Evolutionary conservation across 2,329 filamentous ascomycete genomes (phyloP).

Genomic region (Lasiodiplodia gonubiensis): DNA sequence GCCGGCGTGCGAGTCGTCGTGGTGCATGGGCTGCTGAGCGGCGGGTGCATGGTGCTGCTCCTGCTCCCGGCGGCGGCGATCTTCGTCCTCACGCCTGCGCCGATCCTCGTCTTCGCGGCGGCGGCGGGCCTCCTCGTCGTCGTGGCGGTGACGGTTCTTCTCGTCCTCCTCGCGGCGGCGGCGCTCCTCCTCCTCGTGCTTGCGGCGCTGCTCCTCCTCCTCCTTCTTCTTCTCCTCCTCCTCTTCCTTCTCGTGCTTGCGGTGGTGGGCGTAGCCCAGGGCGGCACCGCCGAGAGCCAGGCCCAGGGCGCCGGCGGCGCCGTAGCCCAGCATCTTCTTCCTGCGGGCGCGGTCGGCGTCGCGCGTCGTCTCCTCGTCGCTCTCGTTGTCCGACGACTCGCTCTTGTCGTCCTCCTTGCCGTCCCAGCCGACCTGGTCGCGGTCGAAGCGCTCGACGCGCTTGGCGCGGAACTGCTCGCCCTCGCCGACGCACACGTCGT

Average conservation of each 20-base stretch:
- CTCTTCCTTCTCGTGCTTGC: conserved; percentile 21
- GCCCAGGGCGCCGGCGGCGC: conserved; percentile 16
- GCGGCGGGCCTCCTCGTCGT: neutral
- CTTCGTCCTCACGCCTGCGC: neutral
- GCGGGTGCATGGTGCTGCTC: conserved; percentile 2
- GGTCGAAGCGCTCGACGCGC: conserved; percentile 21
- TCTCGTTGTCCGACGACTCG: conserved; percentile 4
- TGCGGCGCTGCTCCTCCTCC: conserved; percentile 14
- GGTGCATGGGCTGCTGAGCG: neutral
- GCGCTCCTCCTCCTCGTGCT: neutral
- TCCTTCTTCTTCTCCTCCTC: conserved; percentile 11
- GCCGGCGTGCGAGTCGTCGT: neutral
- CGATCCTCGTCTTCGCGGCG: neutral
- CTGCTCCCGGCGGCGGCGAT: conserved; percentile 7
- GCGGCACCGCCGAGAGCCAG: conserved; percentile 11
- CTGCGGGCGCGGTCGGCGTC: conserved; percentile 5
- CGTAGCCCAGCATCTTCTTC: conserved; percentile 23
- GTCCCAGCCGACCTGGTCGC: conserved; percentile 14
- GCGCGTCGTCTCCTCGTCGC: conserved; percentile 8
- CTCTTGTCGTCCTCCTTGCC: conserved; percentile 20
- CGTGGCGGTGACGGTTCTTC: conserved; percentile 5
- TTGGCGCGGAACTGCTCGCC: conserved; percentile 17
- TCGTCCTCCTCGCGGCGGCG: neutral
- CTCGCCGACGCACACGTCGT: conserved; percentile 23
- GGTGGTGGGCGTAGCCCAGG: conserved; percentile 16